Percentiles rank a stretch among this genome's conserved stretches.
Evolutionary conservation across 352 stramenopile genomes (phyloP).

Genomic region (Phytopythium vexans): DNA sequence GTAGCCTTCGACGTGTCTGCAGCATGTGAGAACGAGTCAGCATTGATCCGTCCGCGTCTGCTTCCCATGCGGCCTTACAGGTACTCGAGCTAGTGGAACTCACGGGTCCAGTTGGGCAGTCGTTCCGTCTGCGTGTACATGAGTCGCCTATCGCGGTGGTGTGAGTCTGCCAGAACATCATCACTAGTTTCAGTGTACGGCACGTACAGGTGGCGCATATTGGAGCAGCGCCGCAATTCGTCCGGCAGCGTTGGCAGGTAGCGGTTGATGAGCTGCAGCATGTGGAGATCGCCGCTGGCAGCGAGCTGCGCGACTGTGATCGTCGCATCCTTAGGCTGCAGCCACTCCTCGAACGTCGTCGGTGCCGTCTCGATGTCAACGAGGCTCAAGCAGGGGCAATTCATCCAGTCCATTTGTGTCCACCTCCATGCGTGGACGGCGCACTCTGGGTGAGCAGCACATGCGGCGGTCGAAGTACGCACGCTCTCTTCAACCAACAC

Average conservation of each 20-base stretch:
- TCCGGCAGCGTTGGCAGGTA: conserved; percentile 23
- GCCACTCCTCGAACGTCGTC: conserved; percentile 25
- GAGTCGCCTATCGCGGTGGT: background rate
- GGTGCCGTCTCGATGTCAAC: conserved; percentile 24
- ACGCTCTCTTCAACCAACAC: conserved; percentile 20
- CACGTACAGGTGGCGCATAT: conserved; percentile 30
- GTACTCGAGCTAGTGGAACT: conserved; percentile 22
- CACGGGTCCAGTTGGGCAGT: conserved; percentile 15
- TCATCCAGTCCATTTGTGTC: conserved; percentile 8
- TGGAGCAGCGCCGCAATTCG: conserved; percentile 20
- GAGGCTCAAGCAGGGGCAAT: conserved; percentile 40
- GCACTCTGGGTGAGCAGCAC: conserved; percentile 19
- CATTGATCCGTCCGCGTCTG: background rate
- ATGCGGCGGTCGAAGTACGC: conserved; percentile 8
- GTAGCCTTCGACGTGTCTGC: background rate
- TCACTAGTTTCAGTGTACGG: background rate
- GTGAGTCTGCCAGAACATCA: conserved; percentile 5
- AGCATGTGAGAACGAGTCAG: background rate
- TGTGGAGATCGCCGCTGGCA: conserved; percentile 22
- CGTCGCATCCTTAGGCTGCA: conserved; percentile 19
- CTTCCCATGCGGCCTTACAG: conserved; percentile 11
- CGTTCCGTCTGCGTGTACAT: conserved; percentile 13
- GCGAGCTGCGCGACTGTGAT: no score
- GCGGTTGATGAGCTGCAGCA: conserved; percentile 31
- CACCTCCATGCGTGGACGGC: conserved; percentile 20